Evolutionary conservation across 2,329 filamentous ascomycete genomes (phyloP).

Genomic region (Pestalotiopsis sp.): DNA sequence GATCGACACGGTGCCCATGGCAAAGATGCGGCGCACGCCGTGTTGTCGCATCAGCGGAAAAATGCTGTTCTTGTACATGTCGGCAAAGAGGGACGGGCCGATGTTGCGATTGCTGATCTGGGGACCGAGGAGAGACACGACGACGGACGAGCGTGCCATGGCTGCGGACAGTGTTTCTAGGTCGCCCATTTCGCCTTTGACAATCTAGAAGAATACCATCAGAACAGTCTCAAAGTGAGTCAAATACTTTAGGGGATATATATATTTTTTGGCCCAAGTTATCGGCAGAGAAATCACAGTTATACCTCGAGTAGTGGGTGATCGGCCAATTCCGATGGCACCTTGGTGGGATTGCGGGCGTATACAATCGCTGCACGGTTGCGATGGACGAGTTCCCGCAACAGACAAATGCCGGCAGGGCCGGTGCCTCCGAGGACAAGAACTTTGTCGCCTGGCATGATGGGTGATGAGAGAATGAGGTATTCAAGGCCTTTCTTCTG

Average conservation of each 20-base stretch:
- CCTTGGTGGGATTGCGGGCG: conserved; percentile 24
- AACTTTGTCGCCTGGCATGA: conserved; percentile 21
- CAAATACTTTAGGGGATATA: not conserved
- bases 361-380: conserved; percentile 28
- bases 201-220: conserved; percentile 17
- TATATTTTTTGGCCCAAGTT: too few species aligned
- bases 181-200: conserved; percentile 29
- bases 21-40: conserved; percentile 34
- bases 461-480: not conserved
- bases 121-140: conserved; percentile 30
- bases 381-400: conserved; percentile 31
- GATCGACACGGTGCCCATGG: conserved; percentile 36
- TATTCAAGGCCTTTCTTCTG: not conserved
- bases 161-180: conserved; percentile 17
- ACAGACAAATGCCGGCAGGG: conserved; percentile 32
- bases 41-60: conserved; percentile 31
- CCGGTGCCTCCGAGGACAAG: conserved; percentile 36
- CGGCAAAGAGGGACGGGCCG: conserved; percentile 14
- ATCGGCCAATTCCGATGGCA: conserved; percentile 24
- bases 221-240: not conserved
- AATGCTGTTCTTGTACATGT: conserved; percentile 21
- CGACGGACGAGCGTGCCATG: conserved; percentile 16
- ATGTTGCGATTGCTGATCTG: conserved; percentile 6
- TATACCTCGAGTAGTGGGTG: conserved; percentile 24
- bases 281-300: too few species aligned